These are phyloP conservation scores for Lactarius indigo DNA, from an alignment of 768 basidiomycete species.

Conservation along the genomic window DNA sequence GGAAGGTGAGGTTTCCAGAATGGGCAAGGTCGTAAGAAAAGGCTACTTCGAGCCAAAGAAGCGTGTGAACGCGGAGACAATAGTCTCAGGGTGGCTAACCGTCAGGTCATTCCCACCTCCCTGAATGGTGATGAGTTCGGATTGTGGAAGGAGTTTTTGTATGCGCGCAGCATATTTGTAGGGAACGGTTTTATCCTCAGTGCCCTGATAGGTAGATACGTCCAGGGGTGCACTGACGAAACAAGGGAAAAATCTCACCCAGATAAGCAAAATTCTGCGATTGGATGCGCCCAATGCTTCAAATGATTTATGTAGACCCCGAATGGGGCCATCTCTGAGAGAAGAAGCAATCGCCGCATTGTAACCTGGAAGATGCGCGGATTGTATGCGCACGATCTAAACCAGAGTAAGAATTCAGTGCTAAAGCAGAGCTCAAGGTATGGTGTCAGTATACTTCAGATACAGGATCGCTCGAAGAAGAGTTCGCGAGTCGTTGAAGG, in stretches of 20 bases:
- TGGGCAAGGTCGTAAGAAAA: neutral
- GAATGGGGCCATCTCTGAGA: slow-evolving; percentile 66
- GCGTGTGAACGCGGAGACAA: slow-evolving; percentile 18
- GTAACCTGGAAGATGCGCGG: slow-evolving; percentile 70
- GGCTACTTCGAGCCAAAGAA: slow-evolving; percentile 20
- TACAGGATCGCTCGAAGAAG: slow-evolving; percentile 31
- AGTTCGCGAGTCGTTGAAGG: slow-evolving; percentile 33
- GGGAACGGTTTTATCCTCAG: slow-evolving; percentile 52
- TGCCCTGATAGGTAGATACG: slow-evolving; percentile 41
- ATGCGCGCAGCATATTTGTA: slow-evolving; percentile 52
- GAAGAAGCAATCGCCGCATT: slow-evolving; percentile 76
- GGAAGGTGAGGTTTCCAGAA: slow-evolving; percentile 7
- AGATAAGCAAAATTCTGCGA: slow-evolving; percentile 58
- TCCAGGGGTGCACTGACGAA: neutral
- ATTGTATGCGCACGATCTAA: slow-evolving; percentile 73
- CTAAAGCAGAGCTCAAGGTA: neutral
- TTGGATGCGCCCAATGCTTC: slow-evolving; percentile 44
- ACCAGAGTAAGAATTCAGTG: neutral
- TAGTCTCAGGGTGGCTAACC: slow-evolving; percentile 25
- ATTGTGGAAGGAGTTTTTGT: slow-evolving; percentile 41
- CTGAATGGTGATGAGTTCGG: slow-evolving; percentile 46
- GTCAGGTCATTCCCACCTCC: slow-evolving; percentile 49
- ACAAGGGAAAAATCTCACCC: slow-evolving; percentile 41
- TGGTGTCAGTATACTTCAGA: slow-evolving; percentile 28
- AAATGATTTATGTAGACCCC: slow-evolving; percentile 56